These are phyloP conservation scores for Cyanodermella asteris DNA, from an alignment of 2,329 filamentous ascomycete genomes.

Conservation along the genomic window DNA sequence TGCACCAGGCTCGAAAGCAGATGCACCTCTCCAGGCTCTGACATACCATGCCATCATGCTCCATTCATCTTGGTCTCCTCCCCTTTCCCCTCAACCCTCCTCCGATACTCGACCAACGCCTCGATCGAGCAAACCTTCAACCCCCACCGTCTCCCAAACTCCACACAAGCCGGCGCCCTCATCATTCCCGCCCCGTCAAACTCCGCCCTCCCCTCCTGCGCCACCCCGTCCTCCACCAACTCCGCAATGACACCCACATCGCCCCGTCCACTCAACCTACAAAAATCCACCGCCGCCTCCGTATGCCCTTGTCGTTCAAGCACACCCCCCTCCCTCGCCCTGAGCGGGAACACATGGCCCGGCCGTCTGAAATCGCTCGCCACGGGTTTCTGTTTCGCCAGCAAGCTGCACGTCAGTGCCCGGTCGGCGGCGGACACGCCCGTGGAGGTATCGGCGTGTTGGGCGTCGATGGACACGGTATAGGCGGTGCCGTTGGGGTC, in stretches of 20 bases:
- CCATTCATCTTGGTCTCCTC: no score
- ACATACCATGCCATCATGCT: no score
- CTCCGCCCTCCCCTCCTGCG: slow-evolving; percentile 45
- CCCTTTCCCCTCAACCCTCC: slow-evolving; percentile 31
- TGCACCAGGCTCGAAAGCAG: no score
- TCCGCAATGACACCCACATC: slow-evolving; percentile 73
- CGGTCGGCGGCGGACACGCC: slow-evolving; percentile 83
- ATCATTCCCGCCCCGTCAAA: slow-evolving; percentile 60
- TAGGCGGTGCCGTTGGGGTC: slow-evolving; percentile 87
- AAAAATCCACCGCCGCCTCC: slow-evolving; percentile 83
- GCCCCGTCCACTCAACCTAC: slow-evolving; percentile 56
- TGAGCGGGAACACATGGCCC: slow-evolving; percentile 75
- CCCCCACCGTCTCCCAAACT: slow-evolving; percentile 72
- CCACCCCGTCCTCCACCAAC: slow-evolving; percentile 66
- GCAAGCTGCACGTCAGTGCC: slow-evolving; percentile 53
- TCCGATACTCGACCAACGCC: slow-evolving; percentile 59
- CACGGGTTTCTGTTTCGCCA: slow-evolving; percentile 23
- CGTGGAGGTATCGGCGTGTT: slow-evolving; percentile 51
- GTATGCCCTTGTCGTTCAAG: slow-evolving; percentile 67
- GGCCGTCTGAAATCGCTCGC: slow-evolving; percentile 40
- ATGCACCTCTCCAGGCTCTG: no score
- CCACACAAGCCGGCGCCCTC: slow-evolving; percentile 66
- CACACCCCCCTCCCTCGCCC: slow-evolving; percentile 59
- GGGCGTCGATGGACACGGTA: slow-evolving; percentile 69
- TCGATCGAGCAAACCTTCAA: slow-evolving; percentile 91